Percentiles rank a stretch among this genome's conserved stretches.
phyloP scores from a whole-genome alignment of 352 stramenopile genomes.

The Globisporangium canariense region DNA sequence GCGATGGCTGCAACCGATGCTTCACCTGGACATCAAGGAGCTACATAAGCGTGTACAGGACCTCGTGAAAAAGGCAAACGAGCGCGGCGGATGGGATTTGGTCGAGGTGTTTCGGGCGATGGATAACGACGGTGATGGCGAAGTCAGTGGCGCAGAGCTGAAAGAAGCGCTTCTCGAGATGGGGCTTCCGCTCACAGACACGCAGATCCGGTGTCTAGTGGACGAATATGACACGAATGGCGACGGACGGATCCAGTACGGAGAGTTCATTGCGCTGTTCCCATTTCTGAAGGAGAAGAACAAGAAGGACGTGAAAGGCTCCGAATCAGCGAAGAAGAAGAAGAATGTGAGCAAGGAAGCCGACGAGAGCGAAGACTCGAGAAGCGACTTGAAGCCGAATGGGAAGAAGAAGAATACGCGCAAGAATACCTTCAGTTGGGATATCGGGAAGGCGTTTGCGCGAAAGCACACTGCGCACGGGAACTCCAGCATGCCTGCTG shows the following conservation, averaged over 20 bases:
- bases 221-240: constrained; percentile 60
- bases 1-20: constrained; percentile 58
- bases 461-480: constrained; percentile 36
- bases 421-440: constrained; percentile 71
- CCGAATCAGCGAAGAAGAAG: constrained; percentile 4
- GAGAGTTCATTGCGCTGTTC: constrained; percentile 56
- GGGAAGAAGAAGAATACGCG: constrained; percentile 44
- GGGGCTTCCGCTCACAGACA: constrained; percentile 61
- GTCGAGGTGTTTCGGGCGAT: constrained; percentile 58
- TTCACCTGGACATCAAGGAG: constrained; percentile 58
- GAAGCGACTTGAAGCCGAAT: constrained; percentile 4
- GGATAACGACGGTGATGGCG: constrained; percentile 48
- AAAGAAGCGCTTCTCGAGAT: constrained; percentile 61
- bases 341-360: constrained; percentile 3
- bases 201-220: constrained; percentile 55
- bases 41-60: constrained; percentile 48
- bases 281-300: constrained; percentile 9
- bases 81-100: constrained; percentile 42
- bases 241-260: constrained; percentile 63
- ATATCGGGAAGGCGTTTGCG: constrained; percentile 65
- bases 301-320: not conserved
- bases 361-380: constrained; percentile 11
- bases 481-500: constrained; percentile 1
- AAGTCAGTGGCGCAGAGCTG: constrained; percentile 49
- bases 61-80: constrained; percentile 36